Base-by-base conservation (phyloP, 2,329 filamentous ascomycete species). In the Lithohypha guttulata region DNA sequence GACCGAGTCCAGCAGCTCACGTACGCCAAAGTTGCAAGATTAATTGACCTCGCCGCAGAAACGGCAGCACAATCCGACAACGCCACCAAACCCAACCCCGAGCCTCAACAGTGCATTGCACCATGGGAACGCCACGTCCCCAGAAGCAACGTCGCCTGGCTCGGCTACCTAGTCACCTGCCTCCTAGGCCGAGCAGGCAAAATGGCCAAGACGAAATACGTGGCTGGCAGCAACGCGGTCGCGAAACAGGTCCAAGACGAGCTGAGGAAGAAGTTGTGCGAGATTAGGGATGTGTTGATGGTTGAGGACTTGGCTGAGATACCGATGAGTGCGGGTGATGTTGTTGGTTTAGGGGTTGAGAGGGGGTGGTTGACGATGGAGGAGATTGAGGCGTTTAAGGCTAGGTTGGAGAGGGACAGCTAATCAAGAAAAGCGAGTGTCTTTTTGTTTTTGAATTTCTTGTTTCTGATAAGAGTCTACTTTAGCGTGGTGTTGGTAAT, bases 161-260 rank as follows among this genome's bases (percentile, higher is more conserved):
- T 77, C 15, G 68, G 75, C 34, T 77, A 77, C 51, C 57, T 81
- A 3, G 62, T 79, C 9, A 64, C 68, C 42, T 70, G 70, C 47
- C 61, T 81, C 1, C 55, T 78, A 17, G 22, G 14, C 15, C 35
- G 32, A 3, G 36, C 41, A 28, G 41, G 34, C 7, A 37, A 34
- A 26, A 26, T 22, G 33, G 17, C 7, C 35, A 41, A 29, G 32
- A 26, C 18, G 13, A 33, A 15, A 23, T 23, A 37, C 33, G 27
- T 42, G 14, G 39, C 36, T 15, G 46, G 48, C 8, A 45, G 42
- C 23, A 43, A 39, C 17, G 23, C 32, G 29, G 27, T 30, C 23
- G 47, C 44, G 9, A 49, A 51, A 42, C 41, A 32, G 30, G 41
- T 49, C 35, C 46, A 49, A 38, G 26, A 42, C 29, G 34, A 34